These are phyloP conservation scores for Colletotrichum sublineola DNA, from an alignment of 2,329 filamentous ascomycete species.

Conservation along the genomic window DNA sequence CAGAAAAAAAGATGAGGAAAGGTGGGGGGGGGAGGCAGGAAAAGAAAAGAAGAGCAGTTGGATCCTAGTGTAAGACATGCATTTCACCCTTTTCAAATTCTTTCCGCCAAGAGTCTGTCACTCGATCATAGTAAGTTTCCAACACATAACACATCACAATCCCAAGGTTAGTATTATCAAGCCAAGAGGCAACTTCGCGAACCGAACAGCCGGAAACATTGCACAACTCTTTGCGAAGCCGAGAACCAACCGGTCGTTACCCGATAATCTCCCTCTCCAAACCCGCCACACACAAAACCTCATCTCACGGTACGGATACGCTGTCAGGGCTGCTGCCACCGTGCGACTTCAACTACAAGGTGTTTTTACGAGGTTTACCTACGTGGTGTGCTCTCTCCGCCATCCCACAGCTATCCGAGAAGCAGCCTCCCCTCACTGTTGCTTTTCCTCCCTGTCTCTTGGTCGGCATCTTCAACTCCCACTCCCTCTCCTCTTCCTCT, in stretches of 20 bases:
- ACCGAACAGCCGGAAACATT: not conserved
- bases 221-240: not conserved
- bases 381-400: not conserved
- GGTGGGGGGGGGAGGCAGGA: not conserved
- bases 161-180: not conserved
- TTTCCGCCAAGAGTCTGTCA: not conserved
- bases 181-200: not conserved
- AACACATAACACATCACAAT: not conserved
- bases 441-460: not conserved
- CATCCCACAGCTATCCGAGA: not conserved
- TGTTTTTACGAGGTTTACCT: too few species aligned
- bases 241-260: not conserved
- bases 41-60: not conserved
- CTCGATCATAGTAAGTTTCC: not conserved
- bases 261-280: not conserved
- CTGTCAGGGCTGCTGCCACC: not conserved
- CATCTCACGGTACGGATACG: not conserved
- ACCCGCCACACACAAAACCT: not conserved
- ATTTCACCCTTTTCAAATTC: not conserved
- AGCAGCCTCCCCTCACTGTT: not conserved
- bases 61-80: conserved; percentile 1
- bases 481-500: too few species aligned
- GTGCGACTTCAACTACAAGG: not conserved
- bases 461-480: not conserved
- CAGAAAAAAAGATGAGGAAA: too few species aligned